These are phyloP conservation scores for Cymodocea nodosa DNA, from an alignment of 116 monocot species.

Conservation along the genomic window DNA sequence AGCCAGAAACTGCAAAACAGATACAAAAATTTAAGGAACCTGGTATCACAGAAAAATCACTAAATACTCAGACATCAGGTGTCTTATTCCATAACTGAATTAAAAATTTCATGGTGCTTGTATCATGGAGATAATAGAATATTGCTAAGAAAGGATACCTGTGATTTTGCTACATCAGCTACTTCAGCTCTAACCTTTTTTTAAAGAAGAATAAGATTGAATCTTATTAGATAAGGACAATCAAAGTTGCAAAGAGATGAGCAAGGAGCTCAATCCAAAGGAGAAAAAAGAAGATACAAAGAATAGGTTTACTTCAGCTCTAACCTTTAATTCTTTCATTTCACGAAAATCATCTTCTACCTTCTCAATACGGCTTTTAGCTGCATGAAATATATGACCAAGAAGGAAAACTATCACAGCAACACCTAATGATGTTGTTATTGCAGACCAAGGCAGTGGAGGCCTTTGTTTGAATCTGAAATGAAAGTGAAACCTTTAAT, in stretches of 20 bases:
- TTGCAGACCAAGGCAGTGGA: slow-evolving; percentile 66
- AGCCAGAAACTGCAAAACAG: slow-evolving; percentile 60
- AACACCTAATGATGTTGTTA: slow-evolving; percentile 55
- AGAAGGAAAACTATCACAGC: slow-evolving; percentile 70
- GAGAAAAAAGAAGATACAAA: too few relatives aligned
- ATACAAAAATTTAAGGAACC: neutral
- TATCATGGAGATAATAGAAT: neutral
- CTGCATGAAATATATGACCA: slow-evolving; percentile 77
- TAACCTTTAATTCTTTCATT: slow-evolving; percentile 78
- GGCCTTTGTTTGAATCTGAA: slow-evolving; percentile 61
- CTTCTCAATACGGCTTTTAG: slow-evolving; percentile 65
- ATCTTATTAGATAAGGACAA: too few relatives aligned
- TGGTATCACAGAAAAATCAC: neutral
- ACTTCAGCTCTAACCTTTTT: slow-evolving; percentile 74
- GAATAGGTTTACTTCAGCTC: slow-evolving; percentile 44
- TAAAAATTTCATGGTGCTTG: neutral
- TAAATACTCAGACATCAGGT: neutral
- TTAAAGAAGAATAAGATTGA: too few relatives aligned
- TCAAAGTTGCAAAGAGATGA: too few relatives aligned
- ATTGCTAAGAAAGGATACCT: slow-evolving; percentile 23
- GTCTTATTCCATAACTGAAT: too few relatives aligned
- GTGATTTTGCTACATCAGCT: slow-evolving; percentile 90
- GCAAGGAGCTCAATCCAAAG: too few relatives aligned
- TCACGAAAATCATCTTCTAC: slow-evolving; percentile 72
- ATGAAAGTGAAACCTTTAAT: neutral